These are phyloP conservation scores for Diaporthe sp. DNA, from an alignment of 2,329 filamentous ascomycete genomes.

Conservation along the genomic window DNA sequence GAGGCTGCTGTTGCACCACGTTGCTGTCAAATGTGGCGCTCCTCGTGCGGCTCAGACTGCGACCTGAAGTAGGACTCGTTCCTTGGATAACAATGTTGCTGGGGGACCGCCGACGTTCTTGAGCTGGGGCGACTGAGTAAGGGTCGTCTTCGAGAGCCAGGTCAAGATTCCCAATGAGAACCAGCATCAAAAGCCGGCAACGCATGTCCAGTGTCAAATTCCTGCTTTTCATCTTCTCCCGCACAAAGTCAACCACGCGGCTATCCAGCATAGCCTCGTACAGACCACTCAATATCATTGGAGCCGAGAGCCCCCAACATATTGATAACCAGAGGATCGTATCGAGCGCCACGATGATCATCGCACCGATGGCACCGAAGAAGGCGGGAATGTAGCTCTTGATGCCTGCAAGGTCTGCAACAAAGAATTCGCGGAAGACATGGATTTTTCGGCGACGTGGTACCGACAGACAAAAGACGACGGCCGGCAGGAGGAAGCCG, in stretches of 20 bases:
- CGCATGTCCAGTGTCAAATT: constrained; percentile 46
- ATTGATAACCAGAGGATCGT: constrained; percentile 49
- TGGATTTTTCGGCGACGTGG: constrained; percentile 47
- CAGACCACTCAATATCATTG: constrained; percentile 49
- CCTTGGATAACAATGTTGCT: constrained; percentile 19
- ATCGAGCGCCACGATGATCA: constrained; percentile 45
- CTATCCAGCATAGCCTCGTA: constrained; percentile 51
- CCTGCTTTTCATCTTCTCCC: constrained; percentile 42
- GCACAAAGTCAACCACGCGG: constrained; percentile 45
- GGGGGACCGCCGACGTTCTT: constrained; percentile 23
- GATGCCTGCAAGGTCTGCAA: constrained; percentile 41
- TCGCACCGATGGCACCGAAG: constrained; percentile 41
- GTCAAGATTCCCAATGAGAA: constrained; percentile 49
- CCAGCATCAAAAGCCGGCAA: constrained; percentile 45
- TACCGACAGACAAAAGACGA: constrained; percentile 49
- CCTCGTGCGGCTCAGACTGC: not conserved
- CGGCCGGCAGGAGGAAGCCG: constrained; percentile 48
- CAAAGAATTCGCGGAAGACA: constrained; percentile 42
- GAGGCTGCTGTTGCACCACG: not conserved
- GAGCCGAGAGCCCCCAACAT: constrained; percentile 48
- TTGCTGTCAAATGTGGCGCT: not conserved
- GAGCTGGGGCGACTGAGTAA: not conserved
- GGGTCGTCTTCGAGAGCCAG: constrained; percentile 38
- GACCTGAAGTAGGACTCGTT: not conserved
- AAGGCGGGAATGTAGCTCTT: constrained; percentile 40